Conservation (phyloP, 768 basidiomycete genomes). For the Tricholoma bakamatsutake region DNA sequence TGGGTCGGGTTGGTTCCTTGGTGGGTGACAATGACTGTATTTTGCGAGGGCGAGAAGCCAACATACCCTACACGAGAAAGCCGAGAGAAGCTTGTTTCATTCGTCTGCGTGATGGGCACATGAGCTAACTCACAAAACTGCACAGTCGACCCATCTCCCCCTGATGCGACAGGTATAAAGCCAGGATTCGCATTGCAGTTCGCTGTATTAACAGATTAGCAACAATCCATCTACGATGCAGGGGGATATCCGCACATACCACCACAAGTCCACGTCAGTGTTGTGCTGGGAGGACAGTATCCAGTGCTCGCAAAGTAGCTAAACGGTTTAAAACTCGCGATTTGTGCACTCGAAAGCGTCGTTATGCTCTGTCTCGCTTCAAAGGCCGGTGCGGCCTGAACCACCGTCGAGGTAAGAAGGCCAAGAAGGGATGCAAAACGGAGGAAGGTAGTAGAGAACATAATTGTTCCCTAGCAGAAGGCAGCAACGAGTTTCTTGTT, state of each 20-base stretch:
- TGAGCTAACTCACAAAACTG: conserved; percentile 31
- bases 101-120: neutral
- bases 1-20: conserved; percentile 35
- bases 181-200: conserved; percentile 34
- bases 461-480: neutral
- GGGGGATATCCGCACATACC: neutral
- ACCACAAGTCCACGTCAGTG: neutral
- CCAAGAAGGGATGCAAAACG: neutral
- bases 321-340: conserved; percentile 33
- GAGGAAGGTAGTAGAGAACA: neutral
- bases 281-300: neutral
- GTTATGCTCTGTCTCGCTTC: conserved; percentile 19
- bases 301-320: conserved; percentile 32
- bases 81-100: neutral
- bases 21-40: conserved; percentile 36
- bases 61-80: conserved; percentile 14
- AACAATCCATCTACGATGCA: neutral
- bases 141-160: conserved; percentile 31
- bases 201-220: conserved; percentile 14
- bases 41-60: conserved; percentile 26
- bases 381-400: conserved; percentile 2
- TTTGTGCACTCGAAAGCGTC: conserved; percentile 26
- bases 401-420: neutral
- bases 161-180: conserved; percentile 39
- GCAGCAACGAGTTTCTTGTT: neutral